Base-by-base conservation (phyloP, 2,329 filamentous ascomycete species). In the Arthrobotrys conoides region DNA sequence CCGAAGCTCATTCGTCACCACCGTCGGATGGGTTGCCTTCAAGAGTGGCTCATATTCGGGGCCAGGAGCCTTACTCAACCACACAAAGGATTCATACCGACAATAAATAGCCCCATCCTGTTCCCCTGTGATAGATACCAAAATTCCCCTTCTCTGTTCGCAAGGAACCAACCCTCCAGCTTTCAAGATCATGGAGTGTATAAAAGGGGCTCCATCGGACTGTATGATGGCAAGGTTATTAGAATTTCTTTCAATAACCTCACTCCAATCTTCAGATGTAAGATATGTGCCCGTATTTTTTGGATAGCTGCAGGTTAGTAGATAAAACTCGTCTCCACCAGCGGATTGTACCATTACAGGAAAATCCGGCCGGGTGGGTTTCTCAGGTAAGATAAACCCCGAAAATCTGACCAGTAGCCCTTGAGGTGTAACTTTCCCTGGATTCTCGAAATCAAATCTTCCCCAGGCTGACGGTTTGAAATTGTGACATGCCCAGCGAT, bases 91-190 rank as follows among this genome's bases (percentile, higher is more conserved):
- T 38, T 75, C 76, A 57, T 70, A 68, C 8, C 63, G 61, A 41
- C 70, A 70, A 5, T 65, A 67, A 12, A 71, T 66, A 2, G 33
- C 48, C 6, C 70, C 76, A 3, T 59, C 64, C 36, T 67, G 16
- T 30, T 79, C 76, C 16, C 44, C 14, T 1, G 16, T 66, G 6
- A 79, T 79, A 3, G 76, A 79, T 20, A 79, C 76, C n/a, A 79
- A 46, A 48, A 75, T 55, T 1, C 65, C 69, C 24, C 61, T 63
- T 1, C 16, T 16, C 9, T 72, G 59, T 38, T 65, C 59, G 41
- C 71, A 70, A 61, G 69, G 16, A 38, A 75, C 59, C 18, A 44
- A 27, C 0, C 70, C 70, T 10, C 76, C 76, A 49, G 59, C 70
- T 44, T 65, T 79, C 41, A 79, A 16, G 9, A 46, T 16, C 44